Base-by-base conservation (phyloP, 352 stramenopile species). In the Phytophthora kernoviae region DNA sequence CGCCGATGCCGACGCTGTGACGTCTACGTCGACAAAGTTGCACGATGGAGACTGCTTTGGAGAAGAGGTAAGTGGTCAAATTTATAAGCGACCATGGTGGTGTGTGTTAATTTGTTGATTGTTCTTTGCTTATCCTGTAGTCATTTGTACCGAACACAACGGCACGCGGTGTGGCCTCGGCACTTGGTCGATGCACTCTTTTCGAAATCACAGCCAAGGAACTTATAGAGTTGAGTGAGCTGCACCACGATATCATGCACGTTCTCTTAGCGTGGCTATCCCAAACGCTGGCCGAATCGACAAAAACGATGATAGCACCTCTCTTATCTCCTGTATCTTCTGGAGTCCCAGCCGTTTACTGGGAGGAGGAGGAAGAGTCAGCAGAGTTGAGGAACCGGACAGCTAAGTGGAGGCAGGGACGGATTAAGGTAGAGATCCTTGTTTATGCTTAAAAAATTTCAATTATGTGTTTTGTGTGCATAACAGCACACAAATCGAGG, bases 221-320 rank as follows among this genome's bases (percentile, higher is more conserved):
- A 33, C 70, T 94, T 1, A 65, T 91, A 12, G 86, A 93, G 44
- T 59, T 93, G 44, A 90, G 84, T 42, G 81, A 93, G 45, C 65
- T 90, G 9, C 86, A 95, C 41, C 68, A 85, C 18, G 85, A 95
- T 37, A 83, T 95, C 26, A 90, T 95, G 84, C 82, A 92, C 40
- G 79, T 93, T 1, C 62, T 93, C 11, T 57, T 95, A n/a, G 78
- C 82, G 18, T 95, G 84, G 87, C 65, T 95, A 20, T 75, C 84
- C 0, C 73, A 88, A 36, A 91, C 88, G 30, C 66, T 93, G 15
- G 77, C 84, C 2, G 77, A 74, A n/a, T 77, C 77, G 7, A 91
- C 79, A 0, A 82, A 85, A 32, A 77, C 68, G 17, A 88, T 91
- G 81, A 70, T 93, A 18, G 69, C 70, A 15, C 76, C 80, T 20